Percentiles rank a stretch among this genome's conserved stretches.
Evolutionary conservation across 805 yeast genomes (phyloP).

Genomic region (Cyberlindnera xishuangbannaensis): DNA sequence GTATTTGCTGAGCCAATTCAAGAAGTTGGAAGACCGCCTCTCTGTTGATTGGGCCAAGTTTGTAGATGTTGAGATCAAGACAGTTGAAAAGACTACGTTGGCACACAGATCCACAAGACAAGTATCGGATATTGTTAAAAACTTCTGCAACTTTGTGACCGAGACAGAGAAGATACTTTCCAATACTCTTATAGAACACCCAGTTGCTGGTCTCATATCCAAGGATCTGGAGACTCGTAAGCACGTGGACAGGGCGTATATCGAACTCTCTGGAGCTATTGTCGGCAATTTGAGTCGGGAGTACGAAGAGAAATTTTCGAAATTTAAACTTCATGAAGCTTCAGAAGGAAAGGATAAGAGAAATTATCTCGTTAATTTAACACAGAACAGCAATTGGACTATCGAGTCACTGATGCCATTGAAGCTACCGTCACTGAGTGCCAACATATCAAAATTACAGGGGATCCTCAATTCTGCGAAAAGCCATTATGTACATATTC

Average conservation of each 20-base stretch:
- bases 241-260: slow-evolving; percentile 26
- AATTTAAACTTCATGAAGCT: slow-evolving; percentile 15
- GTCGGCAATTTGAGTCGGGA: slow-evolving; percentile 26
- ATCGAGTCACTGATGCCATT: slow-evolving; percentile 34
- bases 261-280: slow-evolving; percentile 25
- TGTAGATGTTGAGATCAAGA: slow-evolving; percentile 45
- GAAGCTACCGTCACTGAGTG: slow-evolving; percentile 10
- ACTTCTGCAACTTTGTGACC: slow-evolving; percentile 41
- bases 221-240: slow-evolving; percentile 19
- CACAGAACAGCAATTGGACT: slow-evolving; percentile 50
- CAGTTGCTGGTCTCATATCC: slow-evolving; percentile 5
- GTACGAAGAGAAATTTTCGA: slow-evolving; percentile 14
- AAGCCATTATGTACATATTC: slow-evolving; percentile 40
- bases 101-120: slow-evolving; percentile 34
- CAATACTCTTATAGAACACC: slow-evolving; percentile 9
- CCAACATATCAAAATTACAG: slow-evolving; percentile 18
- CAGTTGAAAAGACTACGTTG: slow-evolving; percentile 33
- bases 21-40: slow-evolving; percentile 46
- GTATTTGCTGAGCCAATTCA: slow-evolving; percentile 45
- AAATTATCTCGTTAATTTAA: slow-evolving; percentile 39
- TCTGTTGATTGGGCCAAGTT: slow-evolving; percentile 53
- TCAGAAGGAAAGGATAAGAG: slow-evolving; percentile 29
- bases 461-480: slow-evolving; percentile 26
- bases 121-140: slow-evolving; percentile 39
- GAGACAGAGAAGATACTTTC: slow-evolving; percentile 29